Evolutionary conservation across 2,329 filamentous ascomycete species (phyloP).

Genomic region (Ceratocystis colombiana): DNA sequence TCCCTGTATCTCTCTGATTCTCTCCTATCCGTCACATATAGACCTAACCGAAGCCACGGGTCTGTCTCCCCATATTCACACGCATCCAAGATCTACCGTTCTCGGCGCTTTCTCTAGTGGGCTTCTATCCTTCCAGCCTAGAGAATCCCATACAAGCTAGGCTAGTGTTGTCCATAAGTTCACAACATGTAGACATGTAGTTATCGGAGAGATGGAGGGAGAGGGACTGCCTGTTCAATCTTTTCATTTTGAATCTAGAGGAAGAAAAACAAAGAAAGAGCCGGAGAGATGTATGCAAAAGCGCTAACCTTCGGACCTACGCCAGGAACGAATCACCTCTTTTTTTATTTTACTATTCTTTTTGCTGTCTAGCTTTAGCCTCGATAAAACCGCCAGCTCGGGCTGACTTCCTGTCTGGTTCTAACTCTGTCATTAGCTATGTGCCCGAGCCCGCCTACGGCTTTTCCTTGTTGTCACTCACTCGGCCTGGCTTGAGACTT

Average conservation of each 20-base stretch:
- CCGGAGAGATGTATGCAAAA: neutral
- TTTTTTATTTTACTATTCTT: neutral
- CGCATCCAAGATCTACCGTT: neutral
- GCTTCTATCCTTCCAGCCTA: neutral
- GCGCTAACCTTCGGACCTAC: neutral
- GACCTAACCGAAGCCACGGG: neutral
- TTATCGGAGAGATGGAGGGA: neutral
- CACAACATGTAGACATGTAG: neutral
- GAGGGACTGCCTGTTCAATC: no score
- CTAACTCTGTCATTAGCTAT: neutral
- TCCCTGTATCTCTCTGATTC: neutral
- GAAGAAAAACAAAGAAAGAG: neutral
- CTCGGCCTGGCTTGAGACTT: neutral
- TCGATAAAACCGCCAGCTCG: neutral
- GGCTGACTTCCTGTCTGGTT: neutral
- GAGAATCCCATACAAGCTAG: neutral
- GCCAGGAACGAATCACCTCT: neutral
- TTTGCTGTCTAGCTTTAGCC: neutral
- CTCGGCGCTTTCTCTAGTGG: conserved; percentile 3
- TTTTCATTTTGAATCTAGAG: no score
- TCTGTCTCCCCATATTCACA: conserved; percentile 1
- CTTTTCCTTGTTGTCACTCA: neutral
- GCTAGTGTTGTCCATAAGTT: neutral
- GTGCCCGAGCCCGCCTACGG: neutral
- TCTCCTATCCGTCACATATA: neutral